phyloP scores from a whole-genome alignment of 441 rosid genomes.

The Breynia disticha region DNA sequence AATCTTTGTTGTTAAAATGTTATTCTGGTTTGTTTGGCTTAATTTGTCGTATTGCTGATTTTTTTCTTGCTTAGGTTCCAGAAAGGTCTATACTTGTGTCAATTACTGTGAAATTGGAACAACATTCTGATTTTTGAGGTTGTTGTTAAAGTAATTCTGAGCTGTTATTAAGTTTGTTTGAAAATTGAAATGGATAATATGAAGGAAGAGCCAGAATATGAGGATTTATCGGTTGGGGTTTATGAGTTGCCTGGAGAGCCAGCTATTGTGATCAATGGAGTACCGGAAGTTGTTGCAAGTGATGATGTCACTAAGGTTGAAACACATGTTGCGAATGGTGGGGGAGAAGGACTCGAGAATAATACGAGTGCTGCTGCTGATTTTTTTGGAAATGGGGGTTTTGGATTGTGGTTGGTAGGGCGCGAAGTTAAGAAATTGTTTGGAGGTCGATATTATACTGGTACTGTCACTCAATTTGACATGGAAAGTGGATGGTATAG shows the following conservation, averaged over 20 bases:
- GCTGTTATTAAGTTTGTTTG: background rate
- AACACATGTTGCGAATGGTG: constrained; percentile 16
- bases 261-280: constrained; percentile 64
- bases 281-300: constrained; percentile 33
- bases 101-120: no score
- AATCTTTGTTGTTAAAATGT: no score
- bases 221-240: constrained; percentile 22
- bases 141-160: background rate
- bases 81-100: no score
- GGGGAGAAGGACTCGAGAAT: constrained; percentile 17
- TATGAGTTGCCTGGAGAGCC: constrained; percentile 70
- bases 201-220: constrained; percentile 22
- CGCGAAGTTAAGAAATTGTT: constrained; percentile 63
- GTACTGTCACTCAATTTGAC: constrained; percentile 50
- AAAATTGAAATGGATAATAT: constrained; percentile 30
- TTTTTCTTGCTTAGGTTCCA: no score
- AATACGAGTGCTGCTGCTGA: constrained; percentile 20
- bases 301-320: constrained; percentile 12
- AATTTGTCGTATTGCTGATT: no score
- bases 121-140: no score
- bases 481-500: constrained; percentile 70
- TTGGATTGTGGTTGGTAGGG: constrained; percentile 78
- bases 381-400: constrained; percentile 24
- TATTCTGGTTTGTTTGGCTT: no score
- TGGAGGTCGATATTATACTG: constrained; percentile 34